Evolutionary conservation across 495 filamentous ascomycete species (phyloP).

Genomic region (Neurospora cerealis): DNA sequence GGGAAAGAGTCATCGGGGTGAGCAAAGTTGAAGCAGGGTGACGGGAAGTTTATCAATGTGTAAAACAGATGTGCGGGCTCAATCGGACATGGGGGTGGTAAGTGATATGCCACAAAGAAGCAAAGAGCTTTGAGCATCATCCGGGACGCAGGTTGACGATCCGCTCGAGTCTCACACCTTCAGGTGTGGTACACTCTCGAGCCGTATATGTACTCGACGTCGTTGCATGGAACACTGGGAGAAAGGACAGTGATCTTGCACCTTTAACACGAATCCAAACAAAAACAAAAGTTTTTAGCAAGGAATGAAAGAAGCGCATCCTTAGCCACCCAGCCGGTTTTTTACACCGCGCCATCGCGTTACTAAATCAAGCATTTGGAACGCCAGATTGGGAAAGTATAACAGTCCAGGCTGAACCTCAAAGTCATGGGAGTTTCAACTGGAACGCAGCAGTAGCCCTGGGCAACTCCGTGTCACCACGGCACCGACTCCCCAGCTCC

Average conservation of each 20-base stretch:
- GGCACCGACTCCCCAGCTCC: background rate
- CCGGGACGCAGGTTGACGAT: conserved; percentile 47
- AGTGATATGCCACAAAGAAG: background rate
- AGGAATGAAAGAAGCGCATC: background rate
- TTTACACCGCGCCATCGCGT: background rate
- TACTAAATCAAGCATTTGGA: background rate
- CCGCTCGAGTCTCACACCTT: conserved; percentile 31
- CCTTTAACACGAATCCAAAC: background rate
- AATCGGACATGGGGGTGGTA: background rate
- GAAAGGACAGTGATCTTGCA: background rate
- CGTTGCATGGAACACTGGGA: background rate
- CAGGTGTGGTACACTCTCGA: background rate
- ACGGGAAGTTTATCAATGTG: background rate
- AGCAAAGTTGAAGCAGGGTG: background rate
- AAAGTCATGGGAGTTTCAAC: background rate
- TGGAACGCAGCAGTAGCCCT: background rate
- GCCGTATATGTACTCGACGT: background rate
- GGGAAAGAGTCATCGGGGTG: background rate
- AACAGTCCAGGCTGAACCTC: background rate
- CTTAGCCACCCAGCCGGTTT: background rate
- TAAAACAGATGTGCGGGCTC: background rate
- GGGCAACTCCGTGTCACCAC: background rate
- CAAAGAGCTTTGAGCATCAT: background rate
- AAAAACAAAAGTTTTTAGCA: background rate
- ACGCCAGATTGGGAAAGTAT: background rate